A percentile compares a stretch with the other conserved stretches of the same genome.
These are phyloP conservation scores for Coemansia guatemalensis DNA, from an alignment of 192 early-diverging fungal genomes.

Conservation along the genomic window DNA sequence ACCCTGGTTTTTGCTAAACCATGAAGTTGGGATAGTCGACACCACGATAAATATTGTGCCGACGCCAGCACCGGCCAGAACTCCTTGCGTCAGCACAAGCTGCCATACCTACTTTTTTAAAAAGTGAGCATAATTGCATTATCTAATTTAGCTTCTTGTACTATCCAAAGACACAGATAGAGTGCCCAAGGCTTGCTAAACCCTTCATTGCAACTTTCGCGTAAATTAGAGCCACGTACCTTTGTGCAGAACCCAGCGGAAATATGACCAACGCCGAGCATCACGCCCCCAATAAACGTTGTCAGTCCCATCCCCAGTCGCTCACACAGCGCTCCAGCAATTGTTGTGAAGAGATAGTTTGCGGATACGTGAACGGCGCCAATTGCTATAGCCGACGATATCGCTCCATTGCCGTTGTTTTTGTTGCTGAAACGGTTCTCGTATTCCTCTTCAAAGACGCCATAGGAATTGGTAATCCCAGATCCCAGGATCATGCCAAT, in stretches of 20 bases:
- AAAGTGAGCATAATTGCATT: background rate
- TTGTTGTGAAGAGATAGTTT: slow-evolving; percentile 51
- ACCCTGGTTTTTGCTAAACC: slow-evolving; percentile 54
- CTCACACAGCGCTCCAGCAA: slow-evolving; percentile 49
- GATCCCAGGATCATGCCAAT: slow-evolving; percentile 48
- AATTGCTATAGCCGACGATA: slow-evolving; percentile 48
- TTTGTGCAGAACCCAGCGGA: slow-evolving; percentile 47
- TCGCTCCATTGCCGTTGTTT: background rate
- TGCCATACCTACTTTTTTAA: slow-evolving; percentile 45
- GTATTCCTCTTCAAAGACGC: slow-evolving; percentile 52
- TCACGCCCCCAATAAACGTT: slow-evolving; percentile 39
- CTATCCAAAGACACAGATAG: background rate
- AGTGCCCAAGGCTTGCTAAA: background rate
- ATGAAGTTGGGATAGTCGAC: slow-evolving; percentile 52
- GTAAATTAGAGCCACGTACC: slow-evolving; percentile 5
- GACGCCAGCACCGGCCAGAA: slow-evolving; percentile 43
- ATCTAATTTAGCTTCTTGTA: background rate
- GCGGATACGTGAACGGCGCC: slow-evolving; percentile 40
- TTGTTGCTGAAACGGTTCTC: slow-evolving; percentile 45
- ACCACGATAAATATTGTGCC: slow-evolving; percentile 53
- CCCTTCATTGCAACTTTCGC: background rate
- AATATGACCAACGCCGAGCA: slow-evolving; percentile 37
- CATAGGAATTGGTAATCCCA: slow-evolving; percentile 52
- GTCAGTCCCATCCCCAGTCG: slow-evolving; percentile 51
- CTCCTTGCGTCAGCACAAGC: slow-evolving; percentile 45